These are phyloP conservation scores for Amanita phalloides DNA, from an alignment of 768 basidiomycete genomes.

Conservation along the genomic window DNA sequence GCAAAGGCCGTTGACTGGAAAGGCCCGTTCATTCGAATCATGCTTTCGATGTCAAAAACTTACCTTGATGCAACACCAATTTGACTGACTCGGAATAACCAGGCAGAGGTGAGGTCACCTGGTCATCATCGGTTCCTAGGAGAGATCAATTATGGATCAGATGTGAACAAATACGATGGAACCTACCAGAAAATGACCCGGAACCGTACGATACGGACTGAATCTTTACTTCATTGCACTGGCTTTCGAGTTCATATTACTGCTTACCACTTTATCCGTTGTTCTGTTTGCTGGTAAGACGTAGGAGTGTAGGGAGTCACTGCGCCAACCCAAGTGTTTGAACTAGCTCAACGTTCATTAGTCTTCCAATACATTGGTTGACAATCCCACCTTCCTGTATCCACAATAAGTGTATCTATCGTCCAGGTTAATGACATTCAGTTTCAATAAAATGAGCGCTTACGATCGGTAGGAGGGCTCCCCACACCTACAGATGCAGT, in stretches of 20 bases:
- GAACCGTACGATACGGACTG: slow-evolving; percentile 51
- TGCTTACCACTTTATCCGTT: slow-evolving; percentile 33
- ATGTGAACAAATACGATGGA: not conserved
- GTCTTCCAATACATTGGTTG: not conserved
- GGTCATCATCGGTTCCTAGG: slow-evolving; percentile 39
- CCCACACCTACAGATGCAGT: slow-evolving; percentile 41
- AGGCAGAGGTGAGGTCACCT: slow-evolving; percentile 40
- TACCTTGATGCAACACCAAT: slow-evolving; percentile 47
- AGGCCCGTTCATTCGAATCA: not conserved
- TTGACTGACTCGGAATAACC: slow-evolving; percentile 39
- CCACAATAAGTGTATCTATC: slow-evolving; percentile 43
- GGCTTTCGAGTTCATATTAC: not conserved
- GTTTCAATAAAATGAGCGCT: slow-evolving; percentile 7
- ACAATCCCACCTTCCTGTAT: slow-evolving; percentile 39
- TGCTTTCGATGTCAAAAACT: not conserved
- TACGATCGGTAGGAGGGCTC: slow-evolving; percentile 41
- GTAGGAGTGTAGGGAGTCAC: slow-evolving; percentile 31
- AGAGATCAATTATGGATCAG: not conserved
- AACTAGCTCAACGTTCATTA: slow-evolving; percentile 26
- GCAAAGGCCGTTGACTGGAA: slow-evolving; percentile 29
- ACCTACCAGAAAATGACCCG: slow-evolving; percentile 45
- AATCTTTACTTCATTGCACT: not conserved
- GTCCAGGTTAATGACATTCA: not conserved
- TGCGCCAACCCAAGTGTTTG: slow-evolving; percentile 69
- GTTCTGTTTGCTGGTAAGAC: slow-evolving; percentile 38